Evolutionary conservation across 345 rosid genomes (phyloP).

Genomic region (Camelina sativa): DNA sequence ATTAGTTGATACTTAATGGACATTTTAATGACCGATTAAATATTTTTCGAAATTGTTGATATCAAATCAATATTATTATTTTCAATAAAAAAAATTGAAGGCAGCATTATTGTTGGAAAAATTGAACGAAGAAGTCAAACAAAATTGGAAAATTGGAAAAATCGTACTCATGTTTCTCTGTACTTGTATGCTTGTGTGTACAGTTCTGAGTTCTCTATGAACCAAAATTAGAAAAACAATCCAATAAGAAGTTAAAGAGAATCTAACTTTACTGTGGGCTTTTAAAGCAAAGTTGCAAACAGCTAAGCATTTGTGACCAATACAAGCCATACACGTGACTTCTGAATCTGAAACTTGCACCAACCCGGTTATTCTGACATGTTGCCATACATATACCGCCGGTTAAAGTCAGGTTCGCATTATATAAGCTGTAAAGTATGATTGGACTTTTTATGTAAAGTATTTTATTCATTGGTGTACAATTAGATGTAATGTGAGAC

Average conservation of each 20-base stretch:
- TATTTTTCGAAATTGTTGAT: background rate
- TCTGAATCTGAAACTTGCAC: conserved; percentile 10
- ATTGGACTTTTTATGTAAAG: background rate
- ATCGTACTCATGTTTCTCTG: conserved; percentile 2
- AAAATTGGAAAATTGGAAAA: conserved; percentile 19
- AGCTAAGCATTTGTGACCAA: conserved; percentile 32
- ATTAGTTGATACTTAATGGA: background rate
- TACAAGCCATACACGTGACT: conserved; percentile 27
- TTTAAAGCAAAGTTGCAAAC: conserved; percentile 35
- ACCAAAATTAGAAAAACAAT: background rate
- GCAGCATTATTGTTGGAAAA: background rate
- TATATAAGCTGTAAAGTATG: no score
- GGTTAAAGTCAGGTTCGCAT: conserved; percentile 23
- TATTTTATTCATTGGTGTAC: background rate
- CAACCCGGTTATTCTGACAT: conserved; percentile 29
- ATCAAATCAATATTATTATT: background rate
- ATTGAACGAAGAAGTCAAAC: conserved; percentile 1
- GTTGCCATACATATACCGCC: background rate
- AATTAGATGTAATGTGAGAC: background rate
- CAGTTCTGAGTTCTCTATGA: background rate
- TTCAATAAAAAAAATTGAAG: background rate
- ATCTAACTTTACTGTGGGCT: conserved; percentile 39
- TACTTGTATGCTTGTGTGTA: background rate
- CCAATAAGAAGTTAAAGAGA: conserved; percentile 9
- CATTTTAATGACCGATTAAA: no score